Conservation (phyloP, 2,329 filamentous ascomycete genomes). For the Colletotrichum tropicicola region DNA sequence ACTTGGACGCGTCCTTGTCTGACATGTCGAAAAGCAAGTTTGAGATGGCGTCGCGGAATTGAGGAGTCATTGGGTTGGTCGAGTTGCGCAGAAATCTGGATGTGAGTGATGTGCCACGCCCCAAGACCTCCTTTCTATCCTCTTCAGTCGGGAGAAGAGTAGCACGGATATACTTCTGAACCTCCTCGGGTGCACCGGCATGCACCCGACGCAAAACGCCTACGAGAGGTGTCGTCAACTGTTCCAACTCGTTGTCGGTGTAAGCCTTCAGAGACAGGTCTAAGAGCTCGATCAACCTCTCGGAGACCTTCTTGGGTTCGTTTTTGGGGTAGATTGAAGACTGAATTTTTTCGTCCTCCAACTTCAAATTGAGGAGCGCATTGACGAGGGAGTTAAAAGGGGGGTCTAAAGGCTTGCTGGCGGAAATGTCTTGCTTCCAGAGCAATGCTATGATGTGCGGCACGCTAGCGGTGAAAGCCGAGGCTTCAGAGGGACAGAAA, state of each 20-base stretch:
- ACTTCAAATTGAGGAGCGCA: slow-evolving; percentile 80
- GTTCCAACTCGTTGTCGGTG: slow-evolving; percentile 75
- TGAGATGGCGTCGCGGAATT: slow-evolving; percentile 78
- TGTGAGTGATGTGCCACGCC: slow-evolving; percentile 77
- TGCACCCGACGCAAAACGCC: slow-evolving; percentile 78
- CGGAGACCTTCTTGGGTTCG: slow-evolving; percentile 66
- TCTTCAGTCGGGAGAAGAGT: slow-evolving; percentile 78
- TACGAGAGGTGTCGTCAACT: slow-evolving; percentile 75
- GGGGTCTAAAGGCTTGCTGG: slow-evolving; percentile 74
- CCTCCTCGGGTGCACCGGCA: slow-evolving; percentile 70
- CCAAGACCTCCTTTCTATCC: slow-evolving; percentile 81
- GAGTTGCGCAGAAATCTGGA: slow-evolving; percentile 82
- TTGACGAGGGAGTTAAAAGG: slow-evolving; percentile 80
- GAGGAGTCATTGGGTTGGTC: slow-evolving; percentile 75
- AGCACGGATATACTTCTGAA: slow-evolving; percentile 69
- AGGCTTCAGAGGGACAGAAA: slow-evolving; percentile 69
- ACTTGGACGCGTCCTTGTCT: slow-evolving; percentile 78
- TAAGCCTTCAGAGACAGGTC: slow-evolving; percentile 72
- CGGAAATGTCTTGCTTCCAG: slow-evolving; percentile 63
- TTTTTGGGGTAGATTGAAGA: slow-evolving; percentile 73
- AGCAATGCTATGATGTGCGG: slow-evolving; percentile 77
- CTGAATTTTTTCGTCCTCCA: slow-evolving; percentile 63
- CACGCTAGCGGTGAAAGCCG: slow-evolving; percentile 73
- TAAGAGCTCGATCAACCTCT: slow-evolving; percentile 76
- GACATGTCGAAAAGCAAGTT: slow-evolving; percentile 89